A percentile compares a stretch with the other conserved stretches of the same genome.
These are phyloP conservation scores for Aspergillus ellipticus DNA, from an alignment of 495 filamentous ascomycete species.

Conservation along the genomic window DNA sequence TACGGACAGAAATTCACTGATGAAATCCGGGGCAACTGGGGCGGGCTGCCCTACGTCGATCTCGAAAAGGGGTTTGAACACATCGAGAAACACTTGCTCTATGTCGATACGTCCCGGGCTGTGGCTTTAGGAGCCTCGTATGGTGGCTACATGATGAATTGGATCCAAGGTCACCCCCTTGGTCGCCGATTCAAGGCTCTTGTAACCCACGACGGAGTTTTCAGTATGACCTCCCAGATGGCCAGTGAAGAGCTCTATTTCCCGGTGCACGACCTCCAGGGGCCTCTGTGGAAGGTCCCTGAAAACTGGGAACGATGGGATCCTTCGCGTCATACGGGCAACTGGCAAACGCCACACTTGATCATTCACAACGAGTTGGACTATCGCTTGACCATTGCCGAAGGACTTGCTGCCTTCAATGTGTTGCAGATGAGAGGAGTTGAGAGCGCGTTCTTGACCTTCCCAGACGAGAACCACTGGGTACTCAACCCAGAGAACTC, in stretches of 20 bases:
- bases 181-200: constrained; percentile 81
- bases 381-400: constrained; percentile 78
- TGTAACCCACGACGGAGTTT: constrained; percentile 88
- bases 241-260: constrained; percentile 87
- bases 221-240: constrained; percentile 71
- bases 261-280: constrained; percentile 76
- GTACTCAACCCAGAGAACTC: constrained; percentile 90
- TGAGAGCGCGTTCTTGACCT: constrained; percentile 60
- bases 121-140: constrained; percentile 83
- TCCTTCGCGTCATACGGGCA: constrained; percentile 60
- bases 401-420: constrained; percentile 86
- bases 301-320: constrained; percentile 80
- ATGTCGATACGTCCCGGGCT: constrained; percentile 71
- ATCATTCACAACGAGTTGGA: constrained; percentile 91
- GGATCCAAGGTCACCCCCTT: constrained; percentile 51
- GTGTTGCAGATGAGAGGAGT: constrained; percentile 65
- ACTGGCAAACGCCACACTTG: constrained; percentile 84
- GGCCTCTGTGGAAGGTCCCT: constrained; percentile 69
- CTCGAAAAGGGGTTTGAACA: constrained; percentile 77
- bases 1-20: constrained; percentile 80
- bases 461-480: constrained; percentile 86
- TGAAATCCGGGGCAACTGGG: constrained; percentile 74
- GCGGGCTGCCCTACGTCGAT: constrained; percentile 74
- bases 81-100: constrained; percentile 65
- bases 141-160: constrained; percentile 82